Percentiles rank a stretch among this genome's conserved stretches.
Evolutionary conservation across 2,329 filamentous ascomycete genomes (phyloP).

Genomic region (Fusarium ramigenum): DNA sequence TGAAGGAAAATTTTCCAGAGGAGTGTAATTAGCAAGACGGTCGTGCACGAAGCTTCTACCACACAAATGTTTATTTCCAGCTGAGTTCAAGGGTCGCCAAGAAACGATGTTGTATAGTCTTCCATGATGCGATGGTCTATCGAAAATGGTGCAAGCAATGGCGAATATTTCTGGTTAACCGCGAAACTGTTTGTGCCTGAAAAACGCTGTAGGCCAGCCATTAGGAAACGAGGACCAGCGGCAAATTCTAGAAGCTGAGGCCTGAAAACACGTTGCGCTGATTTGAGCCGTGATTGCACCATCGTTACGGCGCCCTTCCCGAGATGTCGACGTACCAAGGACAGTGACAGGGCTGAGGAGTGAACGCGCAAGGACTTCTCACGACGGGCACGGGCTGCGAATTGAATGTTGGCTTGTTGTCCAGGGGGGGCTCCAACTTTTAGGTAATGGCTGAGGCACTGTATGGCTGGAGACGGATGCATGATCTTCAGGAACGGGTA

Average conservation of each 20-base stretch:
- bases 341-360: conserved; percentile 24
- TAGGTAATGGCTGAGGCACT: conserved; percentile 29
- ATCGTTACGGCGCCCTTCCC: conserved; percentile 8
- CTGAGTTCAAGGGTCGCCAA: conserved; percentile 20
- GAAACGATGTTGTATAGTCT: conserved; percentile 1
- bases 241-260: not conserved
- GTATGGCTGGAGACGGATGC: conserved; percentile 21
- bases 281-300: conserved; percentile 34
- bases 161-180: not conserved
- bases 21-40: conserved; percentile 15
- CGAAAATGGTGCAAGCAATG: conserved; percentile 26
- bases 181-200: not conserved
- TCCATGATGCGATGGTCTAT: conserved; percentile 8
- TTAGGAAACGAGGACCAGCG: conserved; percentile 6
- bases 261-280: conserved; percentile 35
- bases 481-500: conserved; percentile 39
- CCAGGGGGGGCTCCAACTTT: conserved; percentile 11
- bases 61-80: conserved; percentile 5
- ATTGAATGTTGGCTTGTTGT: not conserved
- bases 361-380: conserved; percentile 16
- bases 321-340: conserved; percentile 19
- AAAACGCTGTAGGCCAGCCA: not conserved
- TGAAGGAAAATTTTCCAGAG: conserved; percentile 15
- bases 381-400: not conserved
- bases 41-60: conserved; percentile 14